Base-by-base conservation (phyloP, 371 early-diverging fungal genomes). In the Blastocladiella emersonii region DNA sequence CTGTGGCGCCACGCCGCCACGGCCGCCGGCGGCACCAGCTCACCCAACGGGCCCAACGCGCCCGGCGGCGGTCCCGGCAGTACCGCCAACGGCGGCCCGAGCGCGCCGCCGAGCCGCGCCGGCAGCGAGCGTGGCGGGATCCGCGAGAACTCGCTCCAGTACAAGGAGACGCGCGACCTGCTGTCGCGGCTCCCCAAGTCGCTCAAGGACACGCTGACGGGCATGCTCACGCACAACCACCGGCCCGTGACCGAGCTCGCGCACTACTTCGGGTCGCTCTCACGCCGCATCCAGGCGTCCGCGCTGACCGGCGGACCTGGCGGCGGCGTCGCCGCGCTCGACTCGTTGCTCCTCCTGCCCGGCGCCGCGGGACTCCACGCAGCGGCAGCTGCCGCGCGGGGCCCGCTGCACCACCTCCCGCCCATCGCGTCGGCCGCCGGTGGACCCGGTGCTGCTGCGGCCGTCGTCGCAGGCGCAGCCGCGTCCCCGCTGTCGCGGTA, bases 401-500 rank as follows among this genome's bases (percentile, higher is more conserved):
- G n/a, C n/a, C n/a, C n/a, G n/a, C n/a, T n/a, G n/a, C n/a, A n/a
- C n/a, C n/a, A n/a, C n/a, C n/a, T n/a, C n/a, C n/a, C n/a, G n/a
- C n/a, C n/a, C n/a, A n/a, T n/a, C n/a, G n/a, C n/a, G n/a, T n/a
- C n/a, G n/a, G n/a, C n/a, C n/a, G n/a, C n/a, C n/a, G n/a, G n/a
- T n/a, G n/a, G n/a, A n/a, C n/a, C 13, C 13, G 39, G 39, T 39
- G 8, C 39, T 13, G 39, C 8, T 39, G 8, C 39, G 8, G 39
- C 5, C 5, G 39, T 5, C 39, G 39, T 39, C 13, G 45, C 19
- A 21, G 17, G 19, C 23, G 45, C 17, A 5, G 45, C 45, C 23
- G 19, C 64, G 12, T n/a, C 61, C 0, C 13, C 35, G 34, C 69
- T 53, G 23, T 89, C 90, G 6, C 78, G 90, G 3, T 95, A 94